Conservation (phyloP, 2,329 filamentous ascomycete genomes). For the Elsinoe arachidis region DNA sequence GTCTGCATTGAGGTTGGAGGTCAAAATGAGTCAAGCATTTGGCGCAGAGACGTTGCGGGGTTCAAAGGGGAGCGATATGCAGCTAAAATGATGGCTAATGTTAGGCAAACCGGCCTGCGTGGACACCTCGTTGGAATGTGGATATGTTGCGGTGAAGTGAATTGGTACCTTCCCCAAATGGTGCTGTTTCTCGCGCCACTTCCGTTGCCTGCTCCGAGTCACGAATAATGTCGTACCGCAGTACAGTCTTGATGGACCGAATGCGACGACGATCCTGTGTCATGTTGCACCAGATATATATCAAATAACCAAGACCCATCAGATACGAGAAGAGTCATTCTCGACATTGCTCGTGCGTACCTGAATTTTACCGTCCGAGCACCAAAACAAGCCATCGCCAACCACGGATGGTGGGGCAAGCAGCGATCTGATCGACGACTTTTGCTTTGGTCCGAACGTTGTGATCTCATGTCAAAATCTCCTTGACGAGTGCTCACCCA, state of each 20-base stretch:
- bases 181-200: neutral
- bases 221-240: neutral
- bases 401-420: neutral
- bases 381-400: neutral
- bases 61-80: constrained; percentile 4
- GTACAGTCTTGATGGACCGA: neutral
- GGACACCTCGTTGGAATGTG: neutral
- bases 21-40: constrained; percentile 1
- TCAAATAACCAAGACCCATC: neutral
- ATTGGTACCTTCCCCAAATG: neutral
- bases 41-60: constrained; percentile 5
- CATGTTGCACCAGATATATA: neutral
- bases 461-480: constrained; percentile 11
- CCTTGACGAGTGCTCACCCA: neutral
- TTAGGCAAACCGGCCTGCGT: neutral
- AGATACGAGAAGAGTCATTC: neutral
- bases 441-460: neutral
- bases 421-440: constrained; percentile 3
- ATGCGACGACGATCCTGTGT: neutral
- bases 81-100: constrained; percentile 4
- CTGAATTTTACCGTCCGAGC: constrained; percentile 2
- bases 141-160: neutral
- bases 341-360: neutral
- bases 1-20: neutral
- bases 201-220: neutral